Evolutionary conservation across 352 stramenopile species (phyloP).

Genomic region (Phytopythium chamaehyphon): DNA sequence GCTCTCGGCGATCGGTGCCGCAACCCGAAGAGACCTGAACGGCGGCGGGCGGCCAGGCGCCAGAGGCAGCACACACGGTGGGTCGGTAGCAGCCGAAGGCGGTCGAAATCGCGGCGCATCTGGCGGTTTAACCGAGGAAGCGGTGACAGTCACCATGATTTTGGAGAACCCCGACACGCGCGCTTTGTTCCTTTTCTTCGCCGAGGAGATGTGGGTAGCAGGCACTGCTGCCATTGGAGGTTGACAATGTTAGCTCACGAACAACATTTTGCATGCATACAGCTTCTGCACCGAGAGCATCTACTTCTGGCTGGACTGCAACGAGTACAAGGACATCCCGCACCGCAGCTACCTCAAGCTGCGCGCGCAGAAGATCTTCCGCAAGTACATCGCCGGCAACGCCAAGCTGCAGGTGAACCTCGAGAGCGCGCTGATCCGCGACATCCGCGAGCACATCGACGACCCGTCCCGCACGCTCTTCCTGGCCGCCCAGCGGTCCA

Average conservation of each 20-base stretch:
- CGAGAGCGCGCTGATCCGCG: conserved; percentile 46
- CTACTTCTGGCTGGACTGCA: conserved; percentile 84
- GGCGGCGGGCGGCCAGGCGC: background rate
- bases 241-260: too few relatives aligned
- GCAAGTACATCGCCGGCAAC: conserved; percentile 66
- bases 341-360: conserved; percentile 71
- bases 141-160: conserved; percentile 53
- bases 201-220: conserved; percentile 67
- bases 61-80: background rate
- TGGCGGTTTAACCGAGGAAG: conserved; percentile 18
- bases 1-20: conserved; percentile 18
- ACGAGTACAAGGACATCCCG: conserved; percentile 77
- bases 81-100: background rate
- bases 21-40: conserved; percentile 3
- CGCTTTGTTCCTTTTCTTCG: conserved; percentile 65
- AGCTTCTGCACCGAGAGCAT: conserved; percentile 80
- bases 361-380: conserved; percentile 74
- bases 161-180: conserved; percentile 61
- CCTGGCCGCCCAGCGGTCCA: conserved; percentile 47
- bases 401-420: conserved; percentile 72
- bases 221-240: too few relatives aligned
- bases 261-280: too few relatives aligned
- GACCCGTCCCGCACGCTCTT: conserved; percentile 59
- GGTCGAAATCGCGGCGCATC: conserved; percentile 2
- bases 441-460: conserved; percentile 54